Evolutionary conservation across 306 rosid species (phyloP).

Genomic region (Citrullus colocynthis): DNA sequence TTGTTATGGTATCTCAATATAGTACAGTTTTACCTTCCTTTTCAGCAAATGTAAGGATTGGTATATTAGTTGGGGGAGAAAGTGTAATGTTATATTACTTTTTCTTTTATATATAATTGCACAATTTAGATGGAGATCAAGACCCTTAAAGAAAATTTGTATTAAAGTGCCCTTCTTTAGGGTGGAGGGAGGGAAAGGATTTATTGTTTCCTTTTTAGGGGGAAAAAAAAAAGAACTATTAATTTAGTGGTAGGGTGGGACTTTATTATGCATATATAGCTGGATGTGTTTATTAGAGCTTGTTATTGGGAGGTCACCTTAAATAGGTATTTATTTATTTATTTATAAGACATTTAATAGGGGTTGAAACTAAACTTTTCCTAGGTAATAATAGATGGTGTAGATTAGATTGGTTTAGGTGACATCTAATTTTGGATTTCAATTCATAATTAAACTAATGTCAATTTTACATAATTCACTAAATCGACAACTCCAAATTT

Average conservation of each 20-base stretch:
- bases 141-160: background rate
- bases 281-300: background rate
- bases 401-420: background rate
- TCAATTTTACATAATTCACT: too few relatives aligned
- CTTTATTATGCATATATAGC: background rate
- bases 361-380: background rate
- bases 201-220: too few relatives aligned
- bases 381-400: background rate
- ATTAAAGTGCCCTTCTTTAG: background rate
- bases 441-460: too few relatives aligned
- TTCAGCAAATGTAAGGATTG: conserved; percentile 2
- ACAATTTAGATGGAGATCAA: background rate
- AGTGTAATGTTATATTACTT: background rate
- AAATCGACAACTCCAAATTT: too few relatives aligned
- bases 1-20: background rate
- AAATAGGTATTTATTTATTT: too few relatives aligned
- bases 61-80: background rate
- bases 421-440: background rate
- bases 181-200: too few relatives aligned
- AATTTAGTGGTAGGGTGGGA: background rate
- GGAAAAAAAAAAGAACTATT: too few relatives aligned
- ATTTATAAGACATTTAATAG: background rate
- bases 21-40: background rate
- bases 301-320: background rate
- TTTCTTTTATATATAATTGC: background rate